A percentile compares a stretch with the other conserved stretches of the same genome.
Conservation (phyloP, 352 stramenopile genomes). For the Phytopythium helicoides region DNA sequence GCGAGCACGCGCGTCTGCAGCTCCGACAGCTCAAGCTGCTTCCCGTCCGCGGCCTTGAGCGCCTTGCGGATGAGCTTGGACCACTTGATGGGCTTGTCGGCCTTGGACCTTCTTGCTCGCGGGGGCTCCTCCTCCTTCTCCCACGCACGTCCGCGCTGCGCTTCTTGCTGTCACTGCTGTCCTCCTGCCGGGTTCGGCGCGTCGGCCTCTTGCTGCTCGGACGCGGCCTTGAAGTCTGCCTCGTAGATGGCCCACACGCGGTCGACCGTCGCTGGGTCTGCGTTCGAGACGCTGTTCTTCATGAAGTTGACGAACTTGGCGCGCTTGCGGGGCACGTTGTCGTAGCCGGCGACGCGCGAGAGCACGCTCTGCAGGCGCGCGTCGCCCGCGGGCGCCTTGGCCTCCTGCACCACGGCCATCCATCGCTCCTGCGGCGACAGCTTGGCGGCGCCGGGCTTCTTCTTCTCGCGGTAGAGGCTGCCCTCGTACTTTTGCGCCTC, state of each 20-base stretch:
- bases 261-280: conserved; percentile 45
- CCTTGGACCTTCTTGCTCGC: conserved; percentile 38
- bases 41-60: conserved; percentile 41
- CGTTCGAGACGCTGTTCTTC: conserved; percentile 74
- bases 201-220: conserved; percentile 12
- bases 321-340: conserved; percentile 93
- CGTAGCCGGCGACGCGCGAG: conserved; percentile 69
- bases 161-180: conserved; percentile 37
- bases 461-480: conserved; percentile 75
- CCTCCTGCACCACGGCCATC: conserved; percentile 70
- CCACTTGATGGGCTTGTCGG: conserved; percentile 63
- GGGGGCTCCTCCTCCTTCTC: conserved; percentile 18
- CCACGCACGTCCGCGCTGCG: conserved; percentile 32
- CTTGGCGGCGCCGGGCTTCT: conserved; percentile 53
- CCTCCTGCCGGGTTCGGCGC: background rate
- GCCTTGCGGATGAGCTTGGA: conserved; percentile 57
- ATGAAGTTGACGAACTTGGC: conserved; percentile 94
- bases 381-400: conserved; percentile 41
- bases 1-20: conserved; percentile 49
- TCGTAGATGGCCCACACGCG: conserved; percentile 76
- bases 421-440: conserved; percentile 88
- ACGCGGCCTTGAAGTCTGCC: conserved; percentile 48
- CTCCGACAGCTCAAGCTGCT: conserved; percentile 51
- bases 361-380: conserved; percentile 65
- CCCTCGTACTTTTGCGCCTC: conserved; percentile 95